Evolutionary conservation across 768 basidiomycete genomes (phyloP).

Genomic region (Trametes gibbosa): DNA sequence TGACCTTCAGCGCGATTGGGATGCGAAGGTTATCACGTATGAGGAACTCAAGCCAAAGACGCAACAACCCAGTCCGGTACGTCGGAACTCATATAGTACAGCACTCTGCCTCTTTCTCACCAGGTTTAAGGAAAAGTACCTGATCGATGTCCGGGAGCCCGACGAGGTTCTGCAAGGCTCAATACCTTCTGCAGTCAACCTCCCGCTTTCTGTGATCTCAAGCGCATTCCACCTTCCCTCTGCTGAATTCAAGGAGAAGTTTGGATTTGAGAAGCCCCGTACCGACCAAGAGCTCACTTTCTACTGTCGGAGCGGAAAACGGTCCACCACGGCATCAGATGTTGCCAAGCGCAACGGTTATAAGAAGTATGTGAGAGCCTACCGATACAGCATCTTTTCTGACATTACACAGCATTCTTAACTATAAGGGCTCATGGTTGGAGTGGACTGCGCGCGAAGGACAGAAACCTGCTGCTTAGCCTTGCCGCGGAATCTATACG

Average conservation of each 20-base stretch:
- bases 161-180: slow-evolving; percentile 89
- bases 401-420: slow-evolving; percentile 34
- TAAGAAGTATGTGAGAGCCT: slow-evolving; percentile 56
- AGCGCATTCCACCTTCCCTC: slow-evolving; percentile 57
- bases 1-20: slow-evolving; percentile 69
- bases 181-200: slow-evolving; percentile 88
- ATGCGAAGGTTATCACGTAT: slow-evolving; percentile 67
- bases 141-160: slow-evolving; percentile 92
- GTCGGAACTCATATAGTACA: slow-evolving; percentile 17
- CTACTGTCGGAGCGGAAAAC: slow-evolving; percentile 87
- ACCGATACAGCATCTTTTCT: neutral
- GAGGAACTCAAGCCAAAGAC: slow-evolving; percentile 81
- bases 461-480: slow-evolving; percentile 2
- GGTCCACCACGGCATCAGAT: slow-evolving; percentile 80
- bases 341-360: slow-evolving; percentile 80
- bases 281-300: slow-evolving; percentile 76
- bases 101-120: neutral
- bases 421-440: slow-evolving; percentile 53
- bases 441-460: slow-evolving; percentile 45
- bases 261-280: slow-evolving; percentile 74
- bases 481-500: neutral
- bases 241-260: slow-evolving; percentile 56
- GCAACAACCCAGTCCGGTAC: slow-evolving; percentile 66
- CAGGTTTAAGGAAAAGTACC: slow-evolving; percentile 53
- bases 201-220: slow-evolving; percentile 79